Base-by-base conservation (phyloP, 2,329 filamentous ascomycete genomes). In the Pyrenochaeta sp. region DNA sequence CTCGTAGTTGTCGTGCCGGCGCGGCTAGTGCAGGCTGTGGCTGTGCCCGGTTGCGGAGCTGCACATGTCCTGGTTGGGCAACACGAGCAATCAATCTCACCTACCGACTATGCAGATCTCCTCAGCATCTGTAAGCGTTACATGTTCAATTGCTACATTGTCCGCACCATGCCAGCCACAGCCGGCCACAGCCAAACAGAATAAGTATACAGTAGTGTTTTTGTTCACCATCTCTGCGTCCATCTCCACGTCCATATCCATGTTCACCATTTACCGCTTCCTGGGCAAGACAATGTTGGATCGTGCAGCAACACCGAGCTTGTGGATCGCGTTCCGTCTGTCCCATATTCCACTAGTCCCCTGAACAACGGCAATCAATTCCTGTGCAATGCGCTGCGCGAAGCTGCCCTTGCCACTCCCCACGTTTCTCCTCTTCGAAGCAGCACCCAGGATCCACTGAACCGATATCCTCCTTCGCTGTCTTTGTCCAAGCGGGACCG, bases 341-440 rank as follows among this genome's bases (percentile, higher is more conserved):
- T 96, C 90, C 94, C 94, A 99, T 32, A 90, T 86, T 17, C 74
- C 68, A 55, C 90, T 95, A 61, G 83, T 83, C 21, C 94, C 94
- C 78, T 97, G 92, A 7, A 95, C 86, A 18, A 97, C 88, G 23
- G 87, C 82, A 41, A 97, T 81, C 48, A 97, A 77, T 80, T 96
- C 93, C 67, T 93, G 87, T 1, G 90, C 91, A 50, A 97, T 81
- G 41, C 89, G 81, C 60, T 87, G 80, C 8, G 90, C 87, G 64
- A 96, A 88, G 70, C 86, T 84, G 52, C 81, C 81, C 45, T 82
- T 82, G 6, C 89, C 89, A 62, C 84, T 88, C 14, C 87, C 88
- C 58, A 80, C 80, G 53, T 86, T 88, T 52, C 82, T 83, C 74
- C 88, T 86, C 79, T 91, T 94, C 52, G 83, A 83, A 26, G 90